Evolutionary conservation across 164 flowering plant species (phyloP).

Genomic region (Aristolochia contorta): DNA sequence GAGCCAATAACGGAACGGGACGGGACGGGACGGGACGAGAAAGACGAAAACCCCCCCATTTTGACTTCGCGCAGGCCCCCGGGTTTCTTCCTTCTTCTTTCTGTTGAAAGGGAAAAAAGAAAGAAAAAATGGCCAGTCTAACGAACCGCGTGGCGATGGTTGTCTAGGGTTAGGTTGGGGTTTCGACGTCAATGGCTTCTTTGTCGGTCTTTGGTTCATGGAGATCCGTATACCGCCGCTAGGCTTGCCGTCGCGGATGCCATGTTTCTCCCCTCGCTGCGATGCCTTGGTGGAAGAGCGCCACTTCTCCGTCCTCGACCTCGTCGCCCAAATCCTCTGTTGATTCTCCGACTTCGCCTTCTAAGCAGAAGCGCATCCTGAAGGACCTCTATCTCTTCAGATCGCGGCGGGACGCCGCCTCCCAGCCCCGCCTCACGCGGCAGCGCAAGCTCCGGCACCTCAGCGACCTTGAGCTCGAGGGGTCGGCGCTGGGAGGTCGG

Average conservation of each 20-base stretch:
- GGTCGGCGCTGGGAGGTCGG: not conserved
- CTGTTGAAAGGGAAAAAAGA: too few species aligned
- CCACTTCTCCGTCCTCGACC: not conserved
- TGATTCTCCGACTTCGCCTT: constrained; percentile 1
- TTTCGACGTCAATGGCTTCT: too few species aligned
- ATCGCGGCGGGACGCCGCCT: not conserved
- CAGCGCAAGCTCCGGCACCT: constrained; percentile 21
- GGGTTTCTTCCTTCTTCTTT: too few species aligned
- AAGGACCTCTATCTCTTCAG: constrained; percentile 9
- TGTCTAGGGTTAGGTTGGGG: too few species aligned
- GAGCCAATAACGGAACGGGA: too few species aligned
- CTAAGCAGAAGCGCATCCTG: constrained; percentile 5
- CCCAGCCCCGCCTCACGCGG: constrained; percentile 17
- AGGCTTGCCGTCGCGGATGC: not conserved
- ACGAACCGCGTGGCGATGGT: too few species aligned
- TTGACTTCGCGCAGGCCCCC: too few species aligned
- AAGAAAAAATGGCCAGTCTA: too few species aligned
- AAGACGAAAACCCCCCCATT: too few species aligned
- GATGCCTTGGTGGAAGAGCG: not conserved
- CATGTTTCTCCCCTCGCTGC: constrained; percentile 1
- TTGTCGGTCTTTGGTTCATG: too few species aligned
- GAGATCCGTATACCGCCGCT: not conserved
- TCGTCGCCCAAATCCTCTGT: not conserved
- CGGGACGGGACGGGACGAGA: too few species aligned
- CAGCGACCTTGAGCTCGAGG: constrained; percentile 13